Base-by-base conservation (phyloP, 352 stramenopile species). In the Elongisporangium undulatum region DNA sequence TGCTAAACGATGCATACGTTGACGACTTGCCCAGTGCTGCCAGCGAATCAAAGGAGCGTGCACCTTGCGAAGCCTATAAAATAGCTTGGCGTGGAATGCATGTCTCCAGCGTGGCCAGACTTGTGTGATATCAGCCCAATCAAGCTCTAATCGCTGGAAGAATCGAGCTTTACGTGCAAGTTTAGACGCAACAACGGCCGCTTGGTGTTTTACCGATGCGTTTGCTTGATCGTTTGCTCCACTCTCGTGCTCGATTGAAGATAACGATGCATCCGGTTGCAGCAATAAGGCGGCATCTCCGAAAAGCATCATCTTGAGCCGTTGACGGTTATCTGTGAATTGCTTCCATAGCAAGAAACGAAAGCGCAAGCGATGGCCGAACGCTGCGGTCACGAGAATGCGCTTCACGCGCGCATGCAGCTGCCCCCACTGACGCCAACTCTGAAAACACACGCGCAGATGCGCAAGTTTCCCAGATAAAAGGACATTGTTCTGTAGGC, bases 41-140 rank as follows among this genome's bases (percentile, higher is more conserved):
- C 78, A 89, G 13, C 1, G 49, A 2, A 62, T 41, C 7, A 84
- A 79, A 23, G 63, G 49, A 4, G 55, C 48, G 21, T 85, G 67
- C 2, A 79, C 50, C 4, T 51, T 56, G 7, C 77, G 77, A 38
- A 91, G 72, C 0, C 81, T 69, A 54, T 77, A 77, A 57, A 89
- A 91, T 20, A 89, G 58, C 21, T 72, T 56, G 2, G 81, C 77
- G 56, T 91, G 81, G 55, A 88, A 91, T 26, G 72, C 53, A 39
- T 78, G 73, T 4, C 81, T 68, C 79, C 81, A 91, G 1, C 72
- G 70, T 51, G 74, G 71, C 81, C 81, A 91, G 9, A 71, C 62
- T 29, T 61, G 58, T 8, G 56, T 54, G 15, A 72, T 26, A 15
- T 83, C 63, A 5, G 50, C 9, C 74, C 77, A 90, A 7, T 62